Base-by-base conservation (phyloP, 352 stramenopile genomes). In the Peronospora farinosa region DNA sequence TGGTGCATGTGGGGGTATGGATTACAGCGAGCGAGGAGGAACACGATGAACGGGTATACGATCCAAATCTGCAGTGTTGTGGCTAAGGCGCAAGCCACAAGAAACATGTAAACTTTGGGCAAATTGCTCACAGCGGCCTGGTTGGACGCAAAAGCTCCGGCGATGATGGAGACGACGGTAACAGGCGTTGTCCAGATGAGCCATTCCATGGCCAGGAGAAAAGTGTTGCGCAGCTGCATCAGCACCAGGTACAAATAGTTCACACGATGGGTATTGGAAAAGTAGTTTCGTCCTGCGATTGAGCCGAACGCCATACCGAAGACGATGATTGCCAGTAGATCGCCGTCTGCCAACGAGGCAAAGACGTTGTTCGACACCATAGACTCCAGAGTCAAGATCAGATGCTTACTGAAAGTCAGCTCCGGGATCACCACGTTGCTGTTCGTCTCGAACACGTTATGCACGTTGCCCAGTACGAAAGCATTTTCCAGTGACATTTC, bases 281-380 rank as follows among this genome's bases (percentile, higher is more conserved):
- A 84, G 54, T 72, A 85, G 43, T 49, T 77, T 25, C 67, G 67
- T 0, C 74, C 78, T 1, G 74, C 72, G 31, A 87, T 63, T 0
- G 72, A 70, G 3, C 78, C 78, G 8, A 92, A 51, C 4, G 82
- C 59, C 63, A 86, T 84, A 23, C 78, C 72, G 39, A 89, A 89
- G 7, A 70, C 73, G 51, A 90, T 86, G 30, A 83, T 73, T 1
- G 72, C 70, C 7, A 88, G 47, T 32, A 88, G 23, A 35, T 86
- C 63, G 13, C 63, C 62, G 11, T 79, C 69, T 19, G 63, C 47
- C 16, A 92, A 44, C 3, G 74, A 67, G 0, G 28, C 23, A 30
- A 82, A 72, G 31, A 92, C 78, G 68, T 90, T 92, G 35, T 69
- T 55, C 1, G 77, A 74, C 32, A 90, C 72, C 8, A 90, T 49